Conservation (phyloP, 2,329 filamentous ascomycete species). For the Neofusicoccum umdonicola region DNA sequence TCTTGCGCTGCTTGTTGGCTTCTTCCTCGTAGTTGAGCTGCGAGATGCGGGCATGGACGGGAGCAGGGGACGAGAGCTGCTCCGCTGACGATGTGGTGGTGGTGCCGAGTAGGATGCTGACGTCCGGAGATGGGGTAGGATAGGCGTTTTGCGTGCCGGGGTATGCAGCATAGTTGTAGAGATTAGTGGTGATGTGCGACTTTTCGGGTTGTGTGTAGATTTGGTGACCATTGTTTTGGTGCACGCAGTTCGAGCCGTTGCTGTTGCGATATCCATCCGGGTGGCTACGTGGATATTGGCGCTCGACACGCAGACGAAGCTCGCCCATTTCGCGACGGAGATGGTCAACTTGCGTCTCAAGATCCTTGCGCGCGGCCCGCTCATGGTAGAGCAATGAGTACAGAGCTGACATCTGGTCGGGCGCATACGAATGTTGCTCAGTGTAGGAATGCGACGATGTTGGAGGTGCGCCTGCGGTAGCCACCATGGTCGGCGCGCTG, state of each 20-base stretch:
- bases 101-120: constrained; percentile 6
- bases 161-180: constrained; percentile 9
- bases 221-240: background rate
- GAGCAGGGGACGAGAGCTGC: background rate
- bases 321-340: constrained; percentile 33
- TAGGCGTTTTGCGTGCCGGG: constrained; percentile 9
- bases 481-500: constrained; percentile 11
- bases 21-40: constrained; percentile 6
- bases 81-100: background rate
- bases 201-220: background rate
- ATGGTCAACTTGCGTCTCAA: constrained; percentile 31
- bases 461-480: background rate
- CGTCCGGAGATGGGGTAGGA: background rate
- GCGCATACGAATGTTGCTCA: constrained; percentile 9
- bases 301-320: constrained; percentile 27
- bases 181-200: background rate
- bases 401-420: constrained; percentile 25
- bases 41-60: background rate
- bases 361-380: constrained; percentile 32
- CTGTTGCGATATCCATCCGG: constrained; percentile 19
- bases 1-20: background rate
- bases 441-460: constrained; percentile 7
- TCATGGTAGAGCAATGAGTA: constrained; percentile 30
- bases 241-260: background rate
- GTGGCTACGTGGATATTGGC: constrained; percentile 27